phyloP scores from a whole-genome alignment of 108 stramenopile genomes.

The Discostella stelligeroides region DNA sequence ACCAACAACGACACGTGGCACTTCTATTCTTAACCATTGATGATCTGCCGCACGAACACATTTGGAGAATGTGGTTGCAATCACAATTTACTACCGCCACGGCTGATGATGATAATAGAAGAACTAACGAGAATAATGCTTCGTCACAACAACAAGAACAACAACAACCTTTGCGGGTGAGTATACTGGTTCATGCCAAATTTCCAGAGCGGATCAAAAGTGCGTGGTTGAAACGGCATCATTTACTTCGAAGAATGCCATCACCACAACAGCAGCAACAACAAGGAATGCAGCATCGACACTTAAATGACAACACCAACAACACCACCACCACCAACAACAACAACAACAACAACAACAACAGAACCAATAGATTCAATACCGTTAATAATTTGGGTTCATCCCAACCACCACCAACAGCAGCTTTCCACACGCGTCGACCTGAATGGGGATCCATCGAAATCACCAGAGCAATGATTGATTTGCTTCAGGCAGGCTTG shows the following conservation, averaged over 20 bases:
- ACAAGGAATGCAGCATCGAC: slow-evolving; percentile 46
- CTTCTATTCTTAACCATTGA: slow-evolving; percentile 78
- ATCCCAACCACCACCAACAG: slow-evolving; percentile 29
- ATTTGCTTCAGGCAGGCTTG: slow-evolving; percentile 72
- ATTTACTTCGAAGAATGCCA: slow-evolving; percentile 47
- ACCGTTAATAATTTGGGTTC: neutral
- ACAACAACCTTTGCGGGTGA: slow-evolving; percentile 39
- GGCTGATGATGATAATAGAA: neutral
- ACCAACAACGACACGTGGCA: slow-evolving; percentile 56
- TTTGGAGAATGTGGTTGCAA: slow-evolving; percentile 79
- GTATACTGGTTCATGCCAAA: slow-evolving; percentile 83
- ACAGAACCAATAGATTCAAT: neutral
- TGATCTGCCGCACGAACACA: slow-evolving; percentile 80
- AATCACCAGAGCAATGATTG: slow-evolving; percentile 89
- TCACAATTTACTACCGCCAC: slow-evolving; percentile 3
- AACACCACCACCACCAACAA: no score
- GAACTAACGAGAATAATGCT: neutral
- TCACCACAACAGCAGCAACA: slow-evolving; percentile 29
- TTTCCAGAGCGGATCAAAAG: slow-evolving; percentile 74
- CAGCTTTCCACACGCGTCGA: slow-evolving; percentile 58
- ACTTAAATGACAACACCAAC: slow-evolving; percentile 4
- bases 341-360: no score
- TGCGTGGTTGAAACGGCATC: slow-evolving; percentile 68
- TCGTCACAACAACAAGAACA: neutral
- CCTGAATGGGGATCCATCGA: slow-evolving; percentile 93